These are phyloP conservation scores for Ceratocystis smalleyi DNA, from an alignment of 2,329 filamentous ascomycete genomes.

Conservation along the genomic window DNA sequence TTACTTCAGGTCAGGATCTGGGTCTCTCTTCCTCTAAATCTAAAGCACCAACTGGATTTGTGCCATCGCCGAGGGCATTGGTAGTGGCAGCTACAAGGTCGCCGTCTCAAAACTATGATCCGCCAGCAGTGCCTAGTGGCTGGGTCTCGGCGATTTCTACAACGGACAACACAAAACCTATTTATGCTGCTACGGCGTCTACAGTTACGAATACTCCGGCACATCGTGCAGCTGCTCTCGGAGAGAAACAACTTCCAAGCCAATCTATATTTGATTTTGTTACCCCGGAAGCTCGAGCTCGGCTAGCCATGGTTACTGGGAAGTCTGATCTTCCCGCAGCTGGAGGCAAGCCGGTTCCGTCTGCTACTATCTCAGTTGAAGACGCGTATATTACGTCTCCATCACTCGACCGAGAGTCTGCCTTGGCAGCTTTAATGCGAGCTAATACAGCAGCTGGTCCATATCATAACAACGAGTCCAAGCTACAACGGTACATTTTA, in stretches of 20 bases:
- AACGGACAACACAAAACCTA: background rate
- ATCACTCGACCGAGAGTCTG: slow-evolving; percentile 48
- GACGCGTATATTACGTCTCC: slow-evolving; percentile 38
- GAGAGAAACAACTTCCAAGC: slow-evolving; percentile 62
- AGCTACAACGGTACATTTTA: slow-evolving; percentile 61
- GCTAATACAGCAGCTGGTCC: slow-evolving; percentile 54
- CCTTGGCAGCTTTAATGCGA: slow-evolving; percentile 51
- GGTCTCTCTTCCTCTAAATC: background rate
- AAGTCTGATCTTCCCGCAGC: slow-evolving; percentile 63
- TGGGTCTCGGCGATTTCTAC: slow-evolving; percentile 5
- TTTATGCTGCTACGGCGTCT: no score
- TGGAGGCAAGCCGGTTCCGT: slow-evolving; percentile 48
- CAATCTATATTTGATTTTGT: slow-evolving; percentile 96
- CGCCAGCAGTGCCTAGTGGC: slow-evolving; percentile 8
- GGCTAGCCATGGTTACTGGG: slow-evolving; percentile 60
- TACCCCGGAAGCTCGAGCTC: slow-evolving; percentile 58
- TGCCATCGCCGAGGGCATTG: background rate
- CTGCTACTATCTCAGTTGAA: slow-evolving; percentile 42
- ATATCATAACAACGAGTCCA: slow-evolving; percentile 67
- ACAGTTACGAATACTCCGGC: background rate
- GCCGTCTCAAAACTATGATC: background rate
- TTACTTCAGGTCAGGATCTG: background rate
- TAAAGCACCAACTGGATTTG: slow-evolving; percentile 7
- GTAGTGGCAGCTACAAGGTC: no score
- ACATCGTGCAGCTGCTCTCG: slow-evolving; percentile 30